phyloP scores from a whole-genome alignment of 1,284 basidiomycete genomes.

The Paramarasmius palmivorus region DNA sequence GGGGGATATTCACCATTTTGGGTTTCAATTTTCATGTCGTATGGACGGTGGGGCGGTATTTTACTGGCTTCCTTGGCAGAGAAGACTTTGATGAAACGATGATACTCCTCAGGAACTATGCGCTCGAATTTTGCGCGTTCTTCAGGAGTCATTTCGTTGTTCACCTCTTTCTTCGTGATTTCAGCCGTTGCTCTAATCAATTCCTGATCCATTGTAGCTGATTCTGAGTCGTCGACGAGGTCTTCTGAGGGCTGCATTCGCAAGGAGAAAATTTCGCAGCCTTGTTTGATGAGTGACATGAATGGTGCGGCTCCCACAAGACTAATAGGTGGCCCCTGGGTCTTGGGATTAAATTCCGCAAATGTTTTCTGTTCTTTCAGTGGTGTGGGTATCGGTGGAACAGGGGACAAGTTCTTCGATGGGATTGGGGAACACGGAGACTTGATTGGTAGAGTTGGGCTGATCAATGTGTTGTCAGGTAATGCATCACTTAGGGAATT shows the following conservation, averaged over 20 bases:
- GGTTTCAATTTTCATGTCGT: no score
- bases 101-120: not conserved
- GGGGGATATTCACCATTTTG: not conserved
- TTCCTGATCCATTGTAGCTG: not conserved
- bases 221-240: no score
- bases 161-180: not conserved
- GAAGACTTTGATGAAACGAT: conserved; percentile 4
- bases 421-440: no score
- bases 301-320: not conserved
- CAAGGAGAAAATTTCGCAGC: not conserved
- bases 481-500: no score
- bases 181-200: not conserved
- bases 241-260: not conserved
- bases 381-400: no score
- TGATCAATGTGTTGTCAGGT: no score
- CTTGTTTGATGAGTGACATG: not conserved
- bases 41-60: not conserved
- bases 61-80: not conserved
- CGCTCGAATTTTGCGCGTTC: not conserved
- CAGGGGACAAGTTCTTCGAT: no score
- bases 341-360: no score
- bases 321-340: not conserved
- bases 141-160: not conserved
- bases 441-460: no score
- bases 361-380: no score